Percentiles rank a stretch among this genome's conserved stretches.
These are phyloP conservation scores for Clavispora carvajalis DNA, from an alignment of 805 yeast genomes.

Conservation along the genomic window DNA sequence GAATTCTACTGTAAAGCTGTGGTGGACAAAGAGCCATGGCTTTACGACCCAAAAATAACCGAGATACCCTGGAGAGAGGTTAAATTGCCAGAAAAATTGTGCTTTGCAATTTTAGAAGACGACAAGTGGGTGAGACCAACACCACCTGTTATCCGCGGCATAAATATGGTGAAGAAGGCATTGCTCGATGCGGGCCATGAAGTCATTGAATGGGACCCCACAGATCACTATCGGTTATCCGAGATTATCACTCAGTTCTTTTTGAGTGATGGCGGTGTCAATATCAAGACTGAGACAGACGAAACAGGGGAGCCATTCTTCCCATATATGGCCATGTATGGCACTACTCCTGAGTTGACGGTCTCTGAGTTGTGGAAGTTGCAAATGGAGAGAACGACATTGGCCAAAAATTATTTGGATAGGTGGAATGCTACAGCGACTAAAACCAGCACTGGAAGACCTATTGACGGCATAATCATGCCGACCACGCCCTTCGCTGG, in stretches of 20 bases:
- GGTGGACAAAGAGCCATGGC: constrained; percentile 40
- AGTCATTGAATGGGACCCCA: constrained; percentile 44
- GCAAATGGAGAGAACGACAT: constrained; percentile 29
- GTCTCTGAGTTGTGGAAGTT: constrained; percentile 38
- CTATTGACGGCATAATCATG: constrained; percentile 44
- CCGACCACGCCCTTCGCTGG: constrained; percentile 47
- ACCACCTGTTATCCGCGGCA: constrained; percentile 50
- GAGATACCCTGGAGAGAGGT: constrained; percentile 47
- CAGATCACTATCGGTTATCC: constrained; percentile 29
- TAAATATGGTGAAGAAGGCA: constrained; percentile 26
- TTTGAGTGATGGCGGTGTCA: constrained; percentile 42
- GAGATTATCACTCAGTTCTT: constrained; percentile 32
- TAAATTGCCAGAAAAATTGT: constrained; percentile 31
- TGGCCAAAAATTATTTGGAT: constrained; percentile 31
- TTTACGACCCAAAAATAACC: constrained; percentile 43
- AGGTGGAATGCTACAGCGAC: constrained; percentile 31
- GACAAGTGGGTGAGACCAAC: constrained; percentile 47
- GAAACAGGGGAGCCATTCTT: constrained; percentile 42
- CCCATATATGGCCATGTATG: constrained; percentile 38
- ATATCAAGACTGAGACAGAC: constrained; percentile 26
- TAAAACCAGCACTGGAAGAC: constrained; percentile 31
- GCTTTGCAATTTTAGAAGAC: constrained; percentile 38
- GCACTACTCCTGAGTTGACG: constrained; percentile 27
- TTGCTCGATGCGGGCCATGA: constrained; percentile 44
- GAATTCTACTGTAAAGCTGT: constrained; percentile 35